phyloP scores from a whole-genome alignment of 306 rosid genomes.

The Citrullus amarus region DNA sequence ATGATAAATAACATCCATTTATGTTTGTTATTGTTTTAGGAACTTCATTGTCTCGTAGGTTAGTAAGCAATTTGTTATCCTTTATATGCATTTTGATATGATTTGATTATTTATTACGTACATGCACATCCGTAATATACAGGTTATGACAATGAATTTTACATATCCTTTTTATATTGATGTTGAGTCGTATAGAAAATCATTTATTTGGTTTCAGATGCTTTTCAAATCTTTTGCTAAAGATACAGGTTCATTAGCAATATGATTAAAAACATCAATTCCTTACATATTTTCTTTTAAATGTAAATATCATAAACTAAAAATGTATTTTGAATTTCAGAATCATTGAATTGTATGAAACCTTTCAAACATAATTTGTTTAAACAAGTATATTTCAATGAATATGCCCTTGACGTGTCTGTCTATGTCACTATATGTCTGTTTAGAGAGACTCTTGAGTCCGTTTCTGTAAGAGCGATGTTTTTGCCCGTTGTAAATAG shows the following conservation, averaged over 20 bases:
- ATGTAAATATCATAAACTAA: background rate
- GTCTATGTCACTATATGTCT: too few relatives aligned
- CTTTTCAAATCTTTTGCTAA: background rate
- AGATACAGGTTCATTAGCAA: background rate
- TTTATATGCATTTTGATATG: background rate
- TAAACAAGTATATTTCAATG: too few relatives aligned
- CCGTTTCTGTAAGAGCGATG: too few relatives aligned
- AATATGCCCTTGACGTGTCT: too few relatives aligned
- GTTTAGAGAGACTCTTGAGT: too few relatives aligned
- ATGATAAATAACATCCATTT: background rate
- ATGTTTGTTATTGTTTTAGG: background rate
- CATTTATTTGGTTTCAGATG: background rate
- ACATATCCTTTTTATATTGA: background rate
- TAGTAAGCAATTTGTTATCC: background rate
- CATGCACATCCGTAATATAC: background rate
- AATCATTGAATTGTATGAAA: background rate
- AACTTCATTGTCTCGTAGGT: background rate
- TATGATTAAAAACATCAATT: background rate
- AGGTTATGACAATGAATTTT: background rate
- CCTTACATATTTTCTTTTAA: background rate
- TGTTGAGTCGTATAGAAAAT: background rate
- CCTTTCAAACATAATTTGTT: background rate
- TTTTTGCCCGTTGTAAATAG: too few relatives aligned
- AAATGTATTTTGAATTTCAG: background rate
- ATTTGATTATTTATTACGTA: background rate